Evolutionary conservation across 202 grass and related monocot genomes (phyloP).

Genomic region (Brachypodium distachyon): DNA sequence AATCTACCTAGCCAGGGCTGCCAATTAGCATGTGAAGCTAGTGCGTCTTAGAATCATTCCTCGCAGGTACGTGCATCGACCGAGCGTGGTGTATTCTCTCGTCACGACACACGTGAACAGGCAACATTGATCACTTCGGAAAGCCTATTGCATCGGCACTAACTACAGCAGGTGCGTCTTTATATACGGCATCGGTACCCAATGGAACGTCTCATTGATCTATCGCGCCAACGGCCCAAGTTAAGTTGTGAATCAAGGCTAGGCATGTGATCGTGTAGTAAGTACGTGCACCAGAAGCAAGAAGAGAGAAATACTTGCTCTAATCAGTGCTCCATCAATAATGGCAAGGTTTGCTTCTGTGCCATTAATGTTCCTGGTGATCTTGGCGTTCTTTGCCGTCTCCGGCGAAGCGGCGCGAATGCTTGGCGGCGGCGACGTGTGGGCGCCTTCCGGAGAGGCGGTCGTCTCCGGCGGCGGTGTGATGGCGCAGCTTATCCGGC

Average conservation of each 20-base stretch:
- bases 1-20: too few relatives aligned
- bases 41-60: not conserved
- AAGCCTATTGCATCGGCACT: not conserved
- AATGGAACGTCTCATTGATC: not conserved
- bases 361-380: not conserved
- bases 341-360: not conserved
- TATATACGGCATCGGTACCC: not conserved
- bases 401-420: not conserved
- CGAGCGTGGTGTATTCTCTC: not conserved
- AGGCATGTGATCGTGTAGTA: too few relatives aligned
- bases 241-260: not conserved
- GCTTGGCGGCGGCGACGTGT: not conserved
- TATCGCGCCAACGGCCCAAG: not conserved
- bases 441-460: not conserved
- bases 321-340: too few relatives aligned
- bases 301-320: not conserved
- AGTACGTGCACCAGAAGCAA: not conserved
- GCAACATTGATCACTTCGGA: not conserved
- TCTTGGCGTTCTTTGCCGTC: not conserved
- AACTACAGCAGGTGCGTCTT: not conserved
- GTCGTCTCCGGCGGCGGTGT: not conserved
- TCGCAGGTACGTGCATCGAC: not conserved
- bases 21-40: conserved; percentile 17
- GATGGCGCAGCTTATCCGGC: conserved; percentile 1
- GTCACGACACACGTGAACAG: not conserved